Percentiles rank a stretch among this genome's conserved stretches.
These are phyloP conservation scores for Papiliotrema fonsecae DNA, from an alignment of 1,284 basidiomycete genomes.

Conservation along the genomic window DNA sequence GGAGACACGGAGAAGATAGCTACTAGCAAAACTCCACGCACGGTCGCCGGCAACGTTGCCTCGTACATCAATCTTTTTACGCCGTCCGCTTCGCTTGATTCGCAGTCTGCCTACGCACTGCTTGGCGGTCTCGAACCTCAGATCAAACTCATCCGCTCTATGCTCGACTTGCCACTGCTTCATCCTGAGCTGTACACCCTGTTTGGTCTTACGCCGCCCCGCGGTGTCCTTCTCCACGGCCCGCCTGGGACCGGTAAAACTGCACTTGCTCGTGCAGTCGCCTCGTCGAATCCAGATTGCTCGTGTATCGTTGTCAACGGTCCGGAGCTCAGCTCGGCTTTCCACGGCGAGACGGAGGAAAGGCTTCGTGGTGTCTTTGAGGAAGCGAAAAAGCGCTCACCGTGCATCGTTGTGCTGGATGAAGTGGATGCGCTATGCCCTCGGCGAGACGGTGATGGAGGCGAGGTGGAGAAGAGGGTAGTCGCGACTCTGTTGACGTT, in stretches of 20 bases:
- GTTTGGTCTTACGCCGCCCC: conserved; percentile 85
- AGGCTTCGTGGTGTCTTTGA: conserved; percentile 83
- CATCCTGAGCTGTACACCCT: conserved; percentile 83
- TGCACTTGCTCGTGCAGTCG: conserved; percentile 80
- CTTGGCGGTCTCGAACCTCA: conserved; percentile 87
- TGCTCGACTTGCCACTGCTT: conserved; percentile 91
- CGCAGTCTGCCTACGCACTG: conserved; percentile 52
- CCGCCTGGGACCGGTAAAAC: conserved; percentile 95
- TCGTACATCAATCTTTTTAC: conserved; percentile 47
- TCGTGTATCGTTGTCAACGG: conserved; percentile 87
- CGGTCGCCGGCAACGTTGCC: conserved; percentile 11
- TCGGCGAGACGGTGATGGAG: conserved; percentile 74
- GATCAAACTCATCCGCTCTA: conserved; percentile 80
- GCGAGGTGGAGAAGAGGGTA: conserved; percentile 92
- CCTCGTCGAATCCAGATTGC: conserved; percentile 68
- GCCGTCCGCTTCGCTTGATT: conserved; percentile 21
- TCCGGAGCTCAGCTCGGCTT: conserved; percentile 88
- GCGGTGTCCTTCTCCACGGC: conserved; percentile 83
- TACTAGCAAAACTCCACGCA: not conserved
- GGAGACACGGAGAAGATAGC: not conserved
- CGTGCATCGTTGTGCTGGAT: conserved; percentile 90
- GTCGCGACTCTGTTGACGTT: conserved; percentile 93
- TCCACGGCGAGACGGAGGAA: conserved; percentile 94
- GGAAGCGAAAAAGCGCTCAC: conserved; percentile 72
- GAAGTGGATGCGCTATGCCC: conserved; percentile 96